Evolutionary conservation across 2,329 filamentous ascomycete species (phyloP).

Genomic region (Scedosporium dehoogii): DNA sequence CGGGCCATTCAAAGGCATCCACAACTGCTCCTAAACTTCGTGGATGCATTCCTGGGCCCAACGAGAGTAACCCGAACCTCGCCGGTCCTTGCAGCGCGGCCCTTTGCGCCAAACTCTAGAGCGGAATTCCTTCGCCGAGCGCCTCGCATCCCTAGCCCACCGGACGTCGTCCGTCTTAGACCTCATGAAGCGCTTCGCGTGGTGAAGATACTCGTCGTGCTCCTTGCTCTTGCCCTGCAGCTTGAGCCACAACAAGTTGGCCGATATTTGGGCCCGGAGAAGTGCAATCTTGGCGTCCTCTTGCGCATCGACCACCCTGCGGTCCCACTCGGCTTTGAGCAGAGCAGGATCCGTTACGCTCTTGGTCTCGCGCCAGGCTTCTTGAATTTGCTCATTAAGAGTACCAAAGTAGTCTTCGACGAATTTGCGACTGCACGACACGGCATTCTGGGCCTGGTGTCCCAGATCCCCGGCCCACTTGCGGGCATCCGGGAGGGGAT

Average conservation of each 20-base stretch:
- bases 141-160: constrained; percentile 15
- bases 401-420: neutral
- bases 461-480: neutral
- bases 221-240: constrained; percentile 38
- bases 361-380: neutral
- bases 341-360: neutral
- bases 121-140: constrained; percentile 13
- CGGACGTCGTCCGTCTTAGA: constrained; percentile 15
- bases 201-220: constrained; percentile 33
- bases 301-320: constrained; percentile 19
- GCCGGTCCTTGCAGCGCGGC: constrained; percentile 4
- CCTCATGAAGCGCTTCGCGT: constrained; percentile 31
- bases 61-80: constrained; percentile 8
- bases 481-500: neutral
- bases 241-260: constrained; percentile 48
- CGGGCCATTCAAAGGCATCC: neutral
- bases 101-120: constrained; percentile 16
- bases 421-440: neutral
- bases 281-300: constrained; percentile 34
- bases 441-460: neutral
- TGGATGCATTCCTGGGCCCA: constrained; percentile 12
- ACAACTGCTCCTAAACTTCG: constrained; percentile 7
- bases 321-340: constrained; percentile 6
- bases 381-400: neutral
- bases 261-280: constrained; percentile 43